Evolutionary conservation across 805 yeast genomes (phyloP).

Genomic region (Barnettozyma sp.): DNA sequence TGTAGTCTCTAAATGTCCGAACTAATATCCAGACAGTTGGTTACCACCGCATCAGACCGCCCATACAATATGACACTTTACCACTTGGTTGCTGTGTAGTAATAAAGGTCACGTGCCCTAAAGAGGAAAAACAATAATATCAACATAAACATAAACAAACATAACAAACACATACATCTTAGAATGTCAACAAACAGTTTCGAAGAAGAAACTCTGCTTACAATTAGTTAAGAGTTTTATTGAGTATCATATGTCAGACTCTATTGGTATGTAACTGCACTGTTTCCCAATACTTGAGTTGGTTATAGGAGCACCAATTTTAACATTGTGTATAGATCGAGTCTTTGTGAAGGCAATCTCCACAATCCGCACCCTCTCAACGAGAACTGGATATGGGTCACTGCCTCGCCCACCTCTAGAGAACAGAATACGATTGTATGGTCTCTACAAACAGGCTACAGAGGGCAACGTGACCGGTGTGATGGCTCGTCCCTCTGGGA

Average conservation of each 20-base stretch:
- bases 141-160: too few species aligned
- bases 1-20: too few species aligned
- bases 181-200: neutral
- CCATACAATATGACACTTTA: too few species aligned
- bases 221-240: too few species aligned
- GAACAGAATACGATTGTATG: slow-evolving; percentile 61
- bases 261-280: slow-evolving; percentile 11
- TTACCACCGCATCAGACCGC: too few species aligned
- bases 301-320: neutral
- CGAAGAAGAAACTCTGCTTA: neutral
- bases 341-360: slow-evolving; percentile 79
- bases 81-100: too few species aligned
- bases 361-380: slow-evolving; percentile 66
- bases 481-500: slow-evolving; percentile 59
- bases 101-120: too few species aligned
- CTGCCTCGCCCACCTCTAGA: slow-evolving; percentile 75
- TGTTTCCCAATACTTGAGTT: neutral
- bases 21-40: too few species aligned
- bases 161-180: too few species aligned
- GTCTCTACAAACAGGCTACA: slow-evolving; percentile 83
- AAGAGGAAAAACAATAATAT: too few species aligned
- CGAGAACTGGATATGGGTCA: slow-evolving; percentile 52
- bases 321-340: slow-evolving; percentile 38
- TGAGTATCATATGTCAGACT: slow-evolving; percentile 18
- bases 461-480: slow-evolving; percentile 71